A percentile compares a stretch with the other conserved stretches of the same genome.
Evolutionary conservation across 169 alveolate species (phyloP).

Genomic region (Plasmodium gaboni): DNA sequence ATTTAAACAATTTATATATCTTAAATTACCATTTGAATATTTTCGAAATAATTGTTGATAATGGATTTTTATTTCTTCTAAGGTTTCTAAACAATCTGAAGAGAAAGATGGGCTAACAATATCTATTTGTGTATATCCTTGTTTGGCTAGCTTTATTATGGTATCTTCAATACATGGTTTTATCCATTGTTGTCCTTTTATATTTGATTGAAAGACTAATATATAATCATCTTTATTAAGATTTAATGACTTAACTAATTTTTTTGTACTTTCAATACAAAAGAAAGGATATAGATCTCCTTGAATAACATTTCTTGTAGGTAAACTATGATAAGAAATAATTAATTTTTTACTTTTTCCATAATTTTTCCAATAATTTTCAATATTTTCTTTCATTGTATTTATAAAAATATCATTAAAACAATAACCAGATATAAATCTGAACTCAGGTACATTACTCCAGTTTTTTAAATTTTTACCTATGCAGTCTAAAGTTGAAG

Average conservation of each 20-base stretch:
- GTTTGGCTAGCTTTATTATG: conserved; percentile 27
- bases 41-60: conserved; percentile 30
- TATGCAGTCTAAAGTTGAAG: conserved; percentile 77
- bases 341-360: conserved; percentile 73
- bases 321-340: conserved; percentile 65
- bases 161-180: conserved; percentile 63
- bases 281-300: conserved; percentile 71
- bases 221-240: conserved; percentile 55
- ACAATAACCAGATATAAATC: conserved; percentile 80
- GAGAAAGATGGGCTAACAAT: conserved; percentile 72
- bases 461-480: conserved; percentile 71
- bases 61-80: conserved; percentile 55
- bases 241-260: conserved; percentile 32
- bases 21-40: conserved; percentile 30
- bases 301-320: conserved; percentile 40
- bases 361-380: conserved; percentile 73
- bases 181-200: conserved; percentile 59
- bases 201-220: conserved; percentile 52
- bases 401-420: conserved; percentile 76
- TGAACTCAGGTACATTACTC: conserved; percentile 79
- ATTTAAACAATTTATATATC: conserved; percentile 67
- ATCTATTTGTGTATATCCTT: conserved; percentile 30
- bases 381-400: conserved; percentile 68
- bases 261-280: conserved; percentile 73
- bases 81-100: conserved; percentile 66